A percentile compares a stretch with the other conserved stretches of the same genome.
Conservation (phyloP, 2,329 filamentous ascomycete genomes). For the Cordyceps pruinosa region DNA sequence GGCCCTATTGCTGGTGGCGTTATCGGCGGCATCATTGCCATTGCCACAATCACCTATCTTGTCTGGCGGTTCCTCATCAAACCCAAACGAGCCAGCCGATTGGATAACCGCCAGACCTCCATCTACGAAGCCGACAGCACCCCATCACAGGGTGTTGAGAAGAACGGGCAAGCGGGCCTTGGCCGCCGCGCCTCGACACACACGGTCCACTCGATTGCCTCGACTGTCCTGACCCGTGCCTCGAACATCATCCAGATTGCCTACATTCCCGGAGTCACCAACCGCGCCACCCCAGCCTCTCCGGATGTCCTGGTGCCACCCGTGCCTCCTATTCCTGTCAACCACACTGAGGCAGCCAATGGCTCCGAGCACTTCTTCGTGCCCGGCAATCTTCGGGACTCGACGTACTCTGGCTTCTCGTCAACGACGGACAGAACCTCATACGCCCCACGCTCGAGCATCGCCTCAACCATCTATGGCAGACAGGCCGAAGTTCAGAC, state of each 20-base stretch:
- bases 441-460: constrained; percentile 59
- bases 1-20: constrained; percentile 91
- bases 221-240: constrained; percentile 87
- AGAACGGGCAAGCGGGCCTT: constrained; percentile 37
- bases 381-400: constrained; percentile 82
- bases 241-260: constrained; percentile 99
- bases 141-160: constrained; percentile 31
- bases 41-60: constrained; percentile 69
- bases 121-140: constrained; percentile 53
- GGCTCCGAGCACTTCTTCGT: constrained; percentile 91
- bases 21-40: constrained; percentile 69
- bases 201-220: constrained; percentile 87
- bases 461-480: constrained; percentile 90
- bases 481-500: constrained; percentile 78
- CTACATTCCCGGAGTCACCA: constrained; percentile 95
- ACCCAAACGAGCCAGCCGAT: constrained; percentile 58
- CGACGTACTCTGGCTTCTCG: constrained; percentile 76
- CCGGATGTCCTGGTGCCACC: constrained; percentile 79
- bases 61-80: constrained; percentile 87
- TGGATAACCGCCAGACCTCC: constrained; percentile 29
- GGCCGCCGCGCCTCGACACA: constrained; percentile 67
- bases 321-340: constrained; percentile 75
- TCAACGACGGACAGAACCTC: constrained; percentile 53
- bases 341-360: constrained; percentile 43
- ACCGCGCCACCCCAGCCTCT: constrained; percentile 78